Conservation (phyloP, 2,329 filamentous ascomycete genomes). For the Diaporthe sp. region DNA sequence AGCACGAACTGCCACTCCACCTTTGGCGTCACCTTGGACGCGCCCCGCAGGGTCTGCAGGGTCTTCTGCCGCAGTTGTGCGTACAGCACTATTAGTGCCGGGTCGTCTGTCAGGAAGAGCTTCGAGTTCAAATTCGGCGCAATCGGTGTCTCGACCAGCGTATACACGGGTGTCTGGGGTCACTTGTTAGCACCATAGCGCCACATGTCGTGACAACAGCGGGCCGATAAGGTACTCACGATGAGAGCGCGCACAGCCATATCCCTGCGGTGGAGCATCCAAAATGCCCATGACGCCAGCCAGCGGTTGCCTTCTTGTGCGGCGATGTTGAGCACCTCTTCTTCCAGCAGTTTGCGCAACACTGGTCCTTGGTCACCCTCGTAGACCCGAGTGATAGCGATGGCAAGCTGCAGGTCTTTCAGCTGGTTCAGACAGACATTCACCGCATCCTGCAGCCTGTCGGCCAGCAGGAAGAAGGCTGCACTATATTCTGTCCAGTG, state of each 20-base stretch:
- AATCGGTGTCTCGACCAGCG: slow-evolving; percentile 77
- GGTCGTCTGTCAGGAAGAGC: slow-evolving; percentile 90
- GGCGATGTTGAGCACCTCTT: slow-evolving; percentile 83
- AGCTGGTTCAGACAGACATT: slow-evolving; percentile 90
- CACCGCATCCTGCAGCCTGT: slow-evolving; percentile 86
- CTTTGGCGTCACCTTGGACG: slow-evolving; percentile 81
- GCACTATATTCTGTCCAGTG: slow-evolving; percentile 86
- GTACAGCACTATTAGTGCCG: slow-evolving; percentile 89
- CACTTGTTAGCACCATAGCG: neutral
- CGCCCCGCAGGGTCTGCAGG: slow-evolving; percentile 86
- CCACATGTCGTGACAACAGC: neutral
- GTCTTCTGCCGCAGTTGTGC: slow-evolving; percentile 86
- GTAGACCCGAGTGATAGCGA: slow-evolving; percentile 89
- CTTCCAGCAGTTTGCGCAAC: slow-evolving; percentile 80
- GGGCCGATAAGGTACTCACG: slow-evolving; percentile 61
- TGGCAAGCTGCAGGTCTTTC: slow-evolving; percentile 89
- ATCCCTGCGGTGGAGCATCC: slow-evolving; percentile 86
- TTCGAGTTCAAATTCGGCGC: slow-evolving; percentile 80
- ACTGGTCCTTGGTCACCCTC: slow-evolving; percentile 86
- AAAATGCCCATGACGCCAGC: slow-evolving; percentile 96
- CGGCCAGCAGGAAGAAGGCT: slow-evolving; percentile 93
- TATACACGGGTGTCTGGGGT: slow-evolving; percentile 82
- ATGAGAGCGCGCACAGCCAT: slow-evolving; percentile 88
- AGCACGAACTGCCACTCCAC: slow-evolving; percentile 92
- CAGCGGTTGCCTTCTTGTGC: slow-evolving; percentile 88